These are phyloP conservation scores for Mitragyna speciosa DNA, from an alignment of 257 asterid genomes.

Conservation along the genomic window DNA sequence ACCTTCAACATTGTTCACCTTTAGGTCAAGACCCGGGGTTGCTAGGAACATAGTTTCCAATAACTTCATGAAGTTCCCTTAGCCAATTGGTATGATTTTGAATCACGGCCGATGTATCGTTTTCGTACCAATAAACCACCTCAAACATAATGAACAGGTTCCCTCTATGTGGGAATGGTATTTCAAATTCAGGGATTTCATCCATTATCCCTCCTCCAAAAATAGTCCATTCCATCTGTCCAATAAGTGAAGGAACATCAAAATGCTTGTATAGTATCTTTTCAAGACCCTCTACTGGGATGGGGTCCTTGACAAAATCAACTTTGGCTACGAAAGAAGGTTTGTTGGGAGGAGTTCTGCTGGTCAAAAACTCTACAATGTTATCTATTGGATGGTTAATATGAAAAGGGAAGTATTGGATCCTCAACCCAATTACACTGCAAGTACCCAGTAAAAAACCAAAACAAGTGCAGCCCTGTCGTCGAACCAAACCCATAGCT, in stretches of 20 bases:
- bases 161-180: conserved; percentile 15
- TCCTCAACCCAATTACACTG: too few relatives aligned
- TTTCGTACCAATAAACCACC: conserved; percentile 1
- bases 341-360: background rate
- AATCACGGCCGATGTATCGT: background rate
- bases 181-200: background rate
- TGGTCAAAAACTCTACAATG: background rate
- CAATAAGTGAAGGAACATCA: background rate
- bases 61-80: background rate
- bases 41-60: conserved; percentile 12
- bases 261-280: background rate
- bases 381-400: background rate
- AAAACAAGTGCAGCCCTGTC: too few relatives aligned
- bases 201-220: conserved; percentile 16
- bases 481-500: too few relatives aligned
- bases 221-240: conserved; percentile 12
- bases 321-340: background rate
- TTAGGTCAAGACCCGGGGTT: conserved; percentile 16
- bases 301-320: conserved; percentile 16
- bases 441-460: too few relatives aligned
- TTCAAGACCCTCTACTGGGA: conserved; percentile 2
- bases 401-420: background rate
- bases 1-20: conserved; percentile 3
- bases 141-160: conserved; percentile 1
- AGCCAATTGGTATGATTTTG: background rate